A percentile compares a stretch with the other conserved stretches of the same genome.
phyloP scores from a whole-genome alignment of 1,139 yeast species.

The Protomyces macrosporus region DNA sequence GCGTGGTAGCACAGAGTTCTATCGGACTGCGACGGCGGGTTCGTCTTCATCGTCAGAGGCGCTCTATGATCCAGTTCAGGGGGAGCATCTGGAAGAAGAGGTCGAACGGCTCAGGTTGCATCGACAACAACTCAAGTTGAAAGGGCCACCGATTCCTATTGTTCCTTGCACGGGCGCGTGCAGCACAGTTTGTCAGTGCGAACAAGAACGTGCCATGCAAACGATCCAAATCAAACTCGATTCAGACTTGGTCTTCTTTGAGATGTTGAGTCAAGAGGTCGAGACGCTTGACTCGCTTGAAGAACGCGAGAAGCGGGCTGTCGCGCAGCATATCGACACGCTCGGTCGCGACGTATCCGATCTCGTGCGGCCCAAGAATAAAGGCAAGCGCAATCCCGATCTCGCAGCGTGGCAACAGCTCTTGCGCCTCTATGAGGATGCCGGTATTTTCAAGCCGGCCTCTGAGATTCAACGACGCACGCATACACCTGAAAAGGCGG shows the following conservation, averaged over 20 bases:
- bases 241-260: conserved; percentile 51
- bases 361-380: conserved; percentile 44
- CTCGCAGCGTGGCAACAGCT: conserved; percentile 68
- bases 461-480: conserved; percentile 49
- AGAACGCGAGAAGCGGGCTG: conserved; percentile 42
- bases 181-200: neutral
- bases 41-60: neutral
- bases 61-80: neutral
- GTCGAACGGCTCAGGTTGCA: neutral
- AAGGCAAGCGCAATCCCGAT: conserved; percentile 47
- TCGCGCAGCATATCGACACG: conserved; percentile 33
- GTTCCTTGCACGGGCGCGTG: neutral
- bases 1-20: neutral
- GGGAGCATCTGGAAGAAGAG: neutral
- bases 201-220: conserved; percentile 12
- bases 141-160: neutral
- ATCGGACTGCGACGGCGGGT: neutral
- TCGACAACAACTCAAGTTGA: neutral
- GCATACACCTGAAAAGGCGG: conserved; percentile 41
- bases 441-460: conserved; percentile 59
- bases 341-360: conserved; percentile 46
- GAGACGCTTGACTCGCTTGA: conserved; percentile 49
- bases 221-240: conserved; percentile 39
- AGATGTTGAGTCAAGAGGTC: conserved; percentile 54
- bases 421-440: conserved; percentile 59